A percentile compares a stretch with the other conserved stretches of the same genome.
These are phyloP conservation scores for Umbilicus rupestris DNA, from an alignment of 164 flowering plant genomes.

Conservation along the genomic window DNA sequence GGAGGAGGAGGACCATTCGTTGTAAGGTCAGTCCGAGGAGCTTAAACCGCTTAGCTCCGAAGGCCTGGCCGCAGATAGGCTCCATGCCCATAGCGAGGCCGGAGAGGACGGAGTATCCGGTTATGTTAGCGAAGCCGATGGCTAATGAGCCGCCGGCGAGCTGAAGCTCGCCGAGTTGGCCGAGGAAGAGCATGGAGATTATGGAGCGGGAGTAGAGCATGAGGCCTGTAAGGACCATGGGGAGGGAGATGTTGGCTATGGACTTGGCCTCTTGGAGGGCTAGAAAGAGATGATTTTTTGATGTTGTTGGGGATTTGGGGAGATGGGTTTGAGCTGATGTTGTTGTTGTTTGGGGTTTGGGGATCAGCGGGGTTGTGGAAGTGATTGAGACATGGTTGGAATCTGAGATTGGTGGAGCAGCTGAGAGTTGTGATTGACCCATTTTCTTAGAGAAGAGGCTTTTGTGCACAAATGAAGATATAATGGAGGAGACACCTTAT, in stretches of 20 bases:
- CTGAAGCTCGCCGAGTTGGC: slow-evolving; percentile 55
- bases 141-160: slow-evolving; percentile 72
- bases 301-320: slow-evolving; percentile 13
- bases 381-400: slow-evolving; percentile 2
- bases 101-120: slow-evolving; percentile 71
- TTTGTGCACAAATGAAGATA: not conserved
- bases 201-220: slow-evolving; percentile 63
- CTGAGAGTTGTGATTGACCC: not conserved
- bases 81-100: slow-evolving; percentile 84
- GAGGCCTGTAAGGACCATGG: slow-evolving; percentile 59
- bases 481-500: not conserved
- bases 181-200: slow-evolving; percentile 75
- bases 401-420: not conserved
- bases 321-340: not conserved
- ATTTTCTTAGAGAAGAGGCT: not conserved
- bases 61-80: slow-evolving; percentile 81
- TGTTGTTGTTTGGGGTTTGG: not conserved
- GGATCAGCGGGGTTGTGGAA: slow-evolving; percentile 1
- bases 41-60: slow-evolving; percentile 49
- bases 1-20: slow-evolving; percentile 43
- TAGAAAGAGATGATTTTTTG: slow-evolving; percentile 24
- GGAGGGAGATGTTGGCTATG: slow-evolving; percentile 47
- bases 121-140: slow-evolving; percentile 73
- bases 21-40: slow-evolving; percentile 59
- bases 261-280: slow-evolving; percentile 31